Evolutionary conservation across 1,284 basidiomycete species (phyloP).

Genomic region (Irpex sp.): DNA sequence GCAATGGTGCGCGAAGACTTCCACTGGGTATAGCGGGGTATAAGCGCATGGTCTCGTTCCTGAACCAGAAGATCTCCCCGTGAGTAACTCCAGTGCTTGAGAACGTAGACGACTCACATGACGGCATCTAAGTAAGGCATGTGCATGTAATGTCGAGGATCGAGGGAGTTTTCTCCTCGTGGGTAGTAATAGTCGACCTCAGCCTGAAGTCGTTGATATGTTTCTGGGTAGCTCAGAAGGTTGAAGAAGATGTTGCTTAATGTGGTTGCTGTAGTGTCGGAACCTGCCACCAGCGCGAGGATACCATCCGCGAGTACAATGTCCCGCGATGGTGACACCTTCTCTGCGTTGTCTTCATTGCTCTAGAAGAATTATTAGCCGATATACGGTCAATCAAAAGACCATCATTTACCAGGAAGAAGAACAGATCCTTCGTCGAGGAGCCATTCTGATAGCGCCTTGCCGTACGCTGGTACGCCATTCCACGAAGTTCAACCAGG

Average conservation of each 20-base stretch:
- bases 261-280: conserved; percentile 27
- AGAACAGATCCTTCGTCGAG: conserved; percentile 12
- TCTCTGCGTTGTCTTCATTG: not conserved
- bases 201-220: conserved; percentile 19
- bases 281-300: conserved; percentile 24
- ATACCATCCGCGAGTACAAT: conserved; percentile 5
- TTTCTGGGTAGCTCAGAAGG: conserved; percentile 19
- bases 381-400: not conserved
- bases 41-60: conserved; percentile 57
- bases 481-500: conserved; percentile 26
- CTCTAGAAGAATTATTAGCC: not conserved
- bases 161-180: conserved; percentile 21
- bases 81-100: conserved; percentile 10
- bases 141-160: conserved; percentile 17
- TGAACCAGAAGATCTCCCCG: conserved; percentile 22
- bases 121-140: conserved; percentile 29
- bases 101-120: conserved; percentile 22
- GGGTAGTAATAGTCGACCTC: conserved; percentile 28
- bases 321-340: not conserved
- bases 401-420: conserved; percentile 1
- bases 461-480: conserved; percentile 27
- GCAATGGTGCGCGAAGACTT: conserved; percentile 39
- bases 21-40: conserved; percentile 49
- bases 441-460: conserved; percentile 32
- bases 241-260: conserved; percentile 20